Evolutionary conservation across 2,329 filamentous ascomycete species (phyloP), one percentile per base, ranked within the genome.

Genomic region (Sclerotinia spermophila): DNA sequence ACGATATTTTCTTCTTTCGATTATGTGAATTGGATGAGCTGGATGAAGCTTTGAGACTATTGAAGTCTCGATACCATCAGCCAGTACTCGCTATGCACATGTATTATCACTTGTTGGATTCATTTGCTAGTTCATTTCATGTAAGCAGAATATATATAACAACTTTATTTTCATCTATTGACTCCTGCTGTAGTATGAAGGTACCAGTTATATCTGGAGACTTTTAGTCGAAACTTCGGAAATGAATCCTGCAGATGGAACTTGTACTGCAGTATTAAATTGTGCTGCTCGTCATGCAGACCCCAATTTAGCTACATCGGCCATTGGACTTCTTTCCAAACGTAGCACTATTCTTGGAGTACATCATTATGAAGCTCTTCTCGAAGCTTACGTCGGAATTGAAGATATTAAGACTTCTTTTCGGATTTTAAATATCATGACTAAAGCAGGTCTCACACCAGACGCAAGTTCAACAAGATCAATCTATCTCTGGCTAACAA

Each of bases 341-440:
- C 85, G 88, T 35, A 84, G 84, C 21, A 85, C 86, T 1, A 83
- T 85, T 55, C 83, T 94, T 51, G 83, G 85, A 13, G 80, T 86
- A 8, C 85, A 91, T 73, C 93, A 97, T 78, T 97, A 96, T 80
- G 93, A 96, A 79, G 86, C 90, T 40, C 84, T 97, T 40, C 83
- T 94, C 10, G 89, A 92, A 71, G 86, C 91, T 5, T 93, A 96
- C 77, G 83, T 88, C 17, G 79, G 80, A 24, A 82, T 83, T 5
- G 83, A 84, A 2, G 88, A 96, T 73, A 77, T 95, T 11, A 81
- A 82, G 35, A 87, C 88, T 38, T 91, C 92, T 0, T 84, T 97
- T 48, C 86, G 87, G 55, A 85, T 92, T 1, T 83, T 97, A 24
- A 87, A 87, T 74, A 89, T 93, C 78, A 96, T 97, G 90, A 82